phyloP scores from a whole-genome alignment of 129 eudicot genomes.

The Silybum marianum region DNA sequence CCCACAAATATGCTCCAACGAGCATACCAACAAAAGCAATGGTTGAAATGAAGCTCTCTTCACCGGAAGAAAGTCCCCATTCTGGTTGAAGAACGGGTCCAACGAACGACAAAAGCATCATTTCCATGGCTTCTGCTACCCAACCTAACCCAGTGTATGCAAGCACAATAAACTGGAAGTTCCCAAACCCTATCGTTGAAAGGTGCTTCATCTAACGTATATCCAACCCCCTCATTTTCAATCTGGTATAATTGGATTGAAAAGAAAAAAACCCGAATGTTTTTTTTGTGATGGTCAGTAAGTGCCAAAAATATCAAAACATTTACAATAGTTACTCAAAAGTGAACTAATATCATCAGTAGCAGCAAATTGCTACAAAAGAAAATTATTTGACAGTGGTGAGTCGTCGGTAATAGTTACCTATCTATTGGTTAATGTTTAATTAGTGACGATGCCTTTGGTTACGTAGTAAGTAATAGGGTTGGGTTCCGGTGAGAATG shows the following conservation, averaged over 20 bases:
- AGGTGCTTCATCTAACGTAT: constrained; percentile 58
- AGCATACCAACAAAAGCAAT: constrained; percentile 64
- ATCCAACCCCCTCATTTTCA: constrained; percentile 31
- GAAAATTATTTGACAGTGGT: no score
- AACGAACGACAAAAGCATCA: constrained; percentile 65
- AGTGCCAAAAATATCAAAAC: neutral
- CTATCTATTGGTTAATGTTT: no score
- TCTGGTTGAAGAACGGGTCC: constrained; percentile 58
- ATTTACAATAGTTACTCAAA: neutral
- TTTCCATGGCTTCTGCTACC: constrained; percentile 66
- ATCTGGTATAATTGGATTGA: constrained; percentile 27
- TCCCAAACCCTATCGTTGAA: constrained; percentile 50
- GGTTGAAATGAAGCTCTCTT: constrained; percentile 62
- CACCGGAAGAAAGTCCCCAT: constrained; percentile 56
- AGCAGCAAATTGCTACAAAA: neutral
- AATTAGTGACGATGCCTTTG: no score
- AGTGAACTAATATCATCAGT: neutral
- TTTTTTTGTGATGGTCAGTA: neutral
- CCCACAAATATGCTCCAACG: constrained; percentile 61
- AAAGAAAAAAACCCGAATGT: neutral
- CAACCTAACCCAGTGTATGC: constrained; percentile 62
- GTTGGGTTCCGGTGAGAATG: no score
- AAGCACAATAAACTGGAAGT: constrained; percentile 52
- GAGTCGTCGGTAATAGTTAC: no score
- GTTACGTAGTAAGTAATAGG: no score